Percentiles rank a stretch among this genome's conserved stretches.
Evolutionary conservation across 352 stramenopile species (phyloP).

Genomic region (Albugo candida): DNA sequence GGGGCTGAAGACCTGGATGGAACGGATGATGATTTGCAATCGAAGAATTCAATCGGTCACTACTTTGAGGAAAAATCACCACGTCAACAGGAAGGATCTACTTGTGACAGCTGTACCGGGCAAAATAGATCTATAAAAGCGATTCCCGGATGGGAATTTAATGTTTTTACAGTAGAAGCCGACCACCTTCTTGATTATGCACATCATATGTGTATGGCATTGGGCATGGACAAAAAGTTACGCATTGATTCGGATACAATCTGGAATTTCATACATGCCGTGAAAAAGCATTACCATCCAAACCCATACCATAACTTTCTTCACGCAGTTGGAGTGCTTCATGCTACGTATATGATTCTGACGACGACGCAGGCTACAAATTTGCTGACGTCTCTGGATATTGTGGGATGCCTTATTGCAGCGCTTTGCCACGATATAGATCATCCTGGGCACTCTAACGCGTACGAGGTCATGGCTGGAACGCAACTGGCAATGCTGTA

Average conservation of each 20-base stretch:
- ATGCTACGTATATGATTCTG: constrained; percentile 68
- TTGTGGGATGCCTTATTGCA: constrained; percentile 66
- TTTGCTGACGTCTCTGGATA: constrained; percentile 66
- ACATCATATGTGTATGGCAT: constrained; percentile 61
- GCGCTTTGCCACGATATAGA: constrained; percentile 82
- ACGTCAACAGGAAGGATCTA: too few species aligned
- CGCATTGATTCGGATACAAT: constrained; percentile 30
- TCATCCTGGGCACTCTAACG: constrained; percentile 79
- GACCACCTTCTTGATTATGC: constrained; percentile 30
- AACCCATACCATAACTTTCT: constrained; percentile 86
- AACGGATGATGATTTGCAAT: too few species aligned
- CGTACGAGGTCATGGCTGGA: constrained; percentile 66
- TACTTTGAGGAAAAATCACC: too few species aligned
- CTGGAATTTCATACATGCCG: constrained; percentile 60
- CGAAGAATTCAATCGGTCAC: too few species aligned
- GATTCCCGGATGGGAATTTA: constrained; percentile 45
- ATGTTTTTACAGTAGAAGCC: constrained; percentile 44
- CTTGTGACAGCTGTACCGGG: too few species aligned
- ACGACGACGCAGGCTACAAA: constrained; percentile 35
- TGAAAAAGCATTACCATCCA: constrained; percentile 70
- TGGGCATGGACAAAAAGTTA: constrained; percentile 40
- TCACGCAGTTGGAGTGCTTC: constrained; percentile 77
- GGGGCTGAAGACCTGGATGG: too few species aligned
- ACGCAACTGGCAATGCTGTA: constrained; percentile 72
- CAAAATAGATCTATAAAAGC: too few species aligned